Evolutionary conservation across 345 rosid species (phyloP).

Genomic region (Boechera retrofracta): DNA sequence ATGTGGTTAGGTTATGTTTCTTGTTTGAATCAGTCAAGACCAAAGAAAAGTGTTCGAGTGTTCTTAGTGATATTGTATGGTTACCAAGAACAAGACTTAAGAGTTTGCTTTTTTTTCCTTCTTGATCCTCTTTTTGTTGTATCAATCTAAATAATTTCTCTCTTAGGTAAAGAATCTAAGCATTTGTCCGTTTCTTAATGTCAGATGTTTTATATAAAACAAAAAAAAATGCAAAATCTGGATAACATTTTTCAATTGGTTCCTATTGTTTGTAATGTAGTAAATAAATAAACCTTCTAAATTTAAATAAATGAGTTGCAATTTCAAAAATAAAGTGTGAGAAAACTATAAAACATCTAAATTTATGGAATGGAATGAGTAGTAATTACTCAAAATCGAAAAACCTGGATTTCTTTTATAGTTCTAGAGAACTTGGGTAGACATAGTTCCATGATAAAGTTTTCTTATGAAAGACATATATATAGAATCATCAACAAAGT

Average conservation of each 20-base stretch:
- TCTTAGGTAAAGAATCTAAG: not conserved
- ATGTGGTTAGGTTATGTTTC: constrained; percentile 39
- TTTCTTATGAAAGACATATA: not conserved
- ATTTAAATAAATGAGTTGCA: no score
- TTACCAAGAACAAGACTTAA: constrained; percentile 30
- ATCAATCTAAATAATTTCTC: constrained; percentile 16
- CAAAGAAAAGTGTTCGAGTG: constrained; percentile 22
- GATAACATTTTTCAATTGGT: no score
- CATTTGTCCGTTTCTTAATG: not conserved
- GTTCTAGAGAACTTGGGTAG: no score
- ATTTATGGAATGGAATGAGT: not conserved
- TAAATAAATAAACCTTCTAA: no score
- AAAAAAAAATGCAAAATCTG: no score
- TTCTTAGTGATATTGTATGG: constrained; percentile 29
- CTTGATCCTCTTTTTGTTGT: constrained; percentile 8
- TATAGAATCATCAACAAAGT: not conserved
- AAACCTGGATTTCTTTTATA: no score
- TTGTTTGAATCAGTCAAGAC: constrained; percentile 29
- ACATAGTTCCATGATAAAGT: not conserved
- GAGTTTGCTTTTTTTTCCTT: not conserved
- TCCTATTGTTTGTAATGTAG: no score
- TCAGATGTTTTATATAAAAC: no score
- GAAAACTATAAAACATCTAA: not conserved
- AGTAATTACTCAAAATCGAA: no score
- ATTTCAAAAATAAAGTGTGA: no score